Conservation (phyloP, 257 asterid species). For the Catharanthus roseus region DNA sequence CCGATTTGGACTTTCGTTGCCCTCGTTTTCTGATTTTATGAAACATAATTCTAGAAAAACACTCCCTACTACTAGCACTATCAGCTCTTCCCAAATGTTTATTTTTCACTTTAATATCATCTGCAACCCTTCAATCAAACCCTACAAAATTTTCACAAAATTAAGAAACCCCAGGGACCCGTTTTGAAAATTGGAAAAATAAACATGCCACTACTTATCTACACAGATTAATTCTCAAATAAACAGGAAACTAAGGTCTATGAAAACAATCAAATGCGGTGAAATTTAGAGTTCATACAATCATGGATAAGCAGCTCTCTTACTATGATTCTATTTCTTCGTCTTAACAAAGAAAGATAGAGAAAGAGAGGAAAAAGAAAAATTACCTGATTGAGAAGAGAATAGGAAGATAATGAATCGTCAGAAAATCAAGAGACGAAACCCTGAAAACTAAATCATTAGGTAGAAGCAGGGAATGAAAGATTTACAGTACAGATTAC, state of each 20-base stretch:
- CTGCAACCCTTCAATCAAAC: slow-evolving; percentile 8
- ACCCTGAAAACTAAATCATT: slow-evolving; percentile 1
- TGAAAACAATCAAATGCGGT: background rate
- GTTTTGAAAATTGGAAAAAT: background rate
- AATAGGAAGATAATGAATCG: slow-evolving; percentile 1
- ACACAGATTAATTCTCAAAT: background rate
- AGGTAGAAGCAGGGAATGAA: background rate
- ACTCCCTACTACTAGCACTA: background rate
- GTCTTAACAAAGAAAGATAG: background rate
- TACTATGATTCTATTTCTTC: background rate
- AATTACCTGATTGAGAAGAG: background rate
- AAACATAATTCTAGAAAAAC: slow-evolving; percentile 19
- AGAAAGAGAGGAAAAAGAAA: background rate
- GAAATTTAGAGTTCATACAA: background rate
- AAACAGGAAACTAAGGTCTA: background rate
- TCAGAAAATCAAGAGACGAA: background rate
- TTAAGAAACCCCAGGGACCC: background rate
- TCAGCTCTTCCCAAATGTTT: too few relatives aligned
- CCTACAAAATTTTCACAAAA: slow-evolving; percentile 8
- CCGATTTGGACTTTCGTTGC: slow-evolving; percentile 25
- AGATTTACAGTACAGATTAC: background rate
- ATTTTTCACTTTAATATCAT: slow-evolving; percentile 2
- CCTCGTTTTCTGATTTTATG: slow-evolving; percentile 25
- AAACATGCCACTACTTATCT: background rate
- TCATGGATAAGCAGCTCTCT: background rate